Evolutionary conservation across 495 filamentous ascomycete species (phyloP).

Genomic region (Neurospora hispaniola): DNA sequence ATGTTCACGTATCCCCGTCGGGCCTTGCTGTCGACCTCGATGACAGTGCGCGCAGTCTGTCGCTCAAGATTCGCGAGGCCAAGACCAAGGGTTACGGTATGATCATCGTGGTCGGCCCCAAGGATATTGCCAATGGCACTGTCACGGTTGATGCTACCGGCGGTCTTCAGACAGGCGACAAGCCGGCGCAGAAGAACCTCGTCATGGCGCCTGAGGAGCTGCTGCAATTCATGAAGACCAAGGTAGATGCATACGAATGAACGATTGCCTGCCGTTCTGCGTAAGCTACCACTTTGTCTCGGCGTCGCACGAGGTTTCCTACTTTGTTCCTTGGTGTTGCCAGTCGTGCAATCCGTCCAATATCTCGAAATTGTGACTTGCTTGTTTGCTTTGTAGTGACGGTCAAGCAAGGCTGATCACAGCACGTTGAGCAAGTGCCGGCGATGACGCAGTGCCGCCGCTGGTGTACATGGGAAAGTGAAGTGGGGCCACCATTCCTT

Average conservation of each 20-base stretch:
- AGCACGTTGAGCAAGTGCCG: neutral
- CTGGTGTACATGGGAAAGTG: neutral
- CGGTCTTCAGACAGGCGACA: neutral
- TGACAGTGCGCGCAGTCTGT: constrained; percentile 46
- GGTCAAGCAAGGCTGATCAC: neutral
- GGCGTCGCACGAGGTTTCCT: constrained; percentile 59
- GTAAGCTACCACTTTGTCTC: constrained; percentile 48
- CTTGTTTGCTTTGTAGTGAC: neutral
- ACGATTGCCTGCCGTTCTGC: constrained; percentile 51
- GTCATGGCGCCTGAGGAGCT: constrained; percentile 27
- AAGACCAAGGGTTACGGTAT: constrained; percentile 63
- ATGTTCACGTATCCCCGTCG: constrained; percentile 30
- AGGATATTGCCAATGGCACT: constrained; percentile 28
- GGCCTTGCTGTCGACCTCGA: constrained; percentile 66
- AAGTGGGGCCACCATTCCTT: neutral
- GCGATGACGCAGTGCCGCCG: neutral
- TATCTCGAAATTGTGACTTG: neutral
- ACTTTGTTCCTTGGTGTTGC: neutral
- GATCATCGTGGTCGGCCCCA: constrained; percentile 62
- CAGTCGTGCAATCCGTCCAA: neutral
- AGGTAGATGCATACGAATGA: constrained; percentile 24
- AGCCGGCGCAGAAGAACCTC: constrained; percentile 6
- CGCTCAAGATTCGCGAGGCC: constrained; percentile 62
- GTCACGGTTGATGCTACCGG: constrained; percentile 26
- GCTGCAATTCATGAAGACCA: constrained; percentile 22